A percentile compares a stretch with the other conserved stretches of the same genome.
phyloP scores from a whole-genome alignment of 192 early-diverging fungal species.

The Umbelopsis vinacea region DNA sequence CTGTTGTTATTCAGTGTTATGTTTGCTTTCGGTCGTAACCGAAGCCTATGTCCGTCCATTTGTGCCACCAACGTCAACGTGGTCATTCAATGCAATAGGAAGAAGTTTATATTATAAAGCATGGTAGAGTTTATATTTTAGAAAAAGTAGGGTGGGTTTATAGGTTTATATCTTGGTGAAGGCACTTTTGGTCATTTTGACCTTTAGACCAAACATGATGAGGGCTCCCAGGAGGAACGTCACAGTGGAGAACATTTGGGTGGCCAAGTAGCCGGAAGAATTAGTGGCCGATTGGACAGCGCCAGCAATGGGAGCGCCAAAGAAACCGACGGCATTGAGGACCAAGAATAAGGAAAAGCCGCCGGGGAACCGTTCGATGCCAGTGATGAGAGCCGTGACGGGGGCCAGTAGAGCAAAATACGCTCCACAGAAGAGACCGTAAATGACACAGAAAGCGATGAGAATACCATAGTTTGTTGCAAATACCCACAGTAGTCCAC shows the following conservation, averaged over 20 bases:
- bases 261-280: conserved; percentile 23
- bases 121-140: too few relatives aligned
- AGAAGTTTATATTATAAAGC: too few relatives aligned
- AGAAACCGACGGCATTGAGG: conserved; percentile 11
- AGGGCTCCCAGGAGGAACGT: conserved; percentile 29
- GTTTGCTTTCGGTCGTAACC: neutral
- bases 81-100: too few relatives aligned
- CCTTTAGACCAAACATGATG: conserved; percentile 27
- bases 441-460: conserved; percentile 36
- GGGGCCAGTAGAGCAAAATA: conserved; percentile 39
- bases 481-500: conserved; percentile 40
- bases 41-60: neutral
- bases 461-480: conserved; percentile 32
- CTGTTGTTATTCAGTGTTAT: neutral
- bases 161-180: conserved; percentile 20
- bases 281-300: conserved; percentile 29
- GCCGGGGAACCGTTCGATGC: conserved; percentile 28
- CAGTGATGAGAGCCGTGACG: conserved; percentile 35
- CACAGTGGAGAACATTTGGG: conserved; percentile 37
- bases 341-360: conserved; percentile 34
- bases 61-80: neutral
- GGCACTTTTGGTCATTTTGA: conserved; percentile 27
- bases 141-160: too few relatives aligned
- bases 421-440: conserved; percentile 38
- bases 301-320: conserved; percentile 32